phyloP scores from a whole-genome alignment of 306 rosid species.

The Citrullus colocynthis region DNA sequence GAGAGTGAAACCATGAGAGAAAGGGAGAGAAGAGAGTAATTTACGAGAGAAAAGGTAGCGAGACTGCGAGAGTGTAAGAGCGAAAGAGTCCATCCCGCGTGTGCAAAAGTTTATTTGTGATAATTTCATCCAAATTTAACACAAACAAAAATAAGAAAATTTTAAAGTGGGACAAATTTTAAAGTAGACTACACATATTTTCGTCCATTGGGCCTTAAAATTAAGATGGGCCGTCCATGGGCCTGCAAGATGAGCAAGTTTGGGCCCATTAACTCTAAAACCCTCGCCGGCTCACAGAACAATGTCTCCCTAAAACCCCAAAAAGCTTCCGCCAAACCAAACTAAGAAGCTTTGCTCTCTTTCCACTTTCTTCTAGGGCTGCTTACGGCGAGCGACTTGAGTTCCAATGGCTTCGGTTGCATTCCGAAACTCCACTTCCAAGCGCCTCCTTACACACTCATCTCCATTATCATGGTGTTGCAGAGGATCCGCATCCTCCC shows the following conservation, averaged over 20 bases:
- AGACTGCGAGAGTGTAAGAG: too few species aligned
- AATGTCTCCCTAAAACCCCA: slow-evolving; percentile 14
- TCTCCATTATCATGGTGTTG: slow-evolving; percentile 43
- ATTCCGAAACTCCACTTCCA: slow-evolving; percentile 44
- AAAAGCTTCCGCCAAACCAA: slow-evolving; percentile 7
- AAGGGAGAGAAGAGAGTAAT: too few species aligned
- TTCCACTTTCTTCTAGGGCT: slow-evolving; percentile 1
- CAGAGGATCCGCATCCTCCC: slow-evolving; percentile 26
- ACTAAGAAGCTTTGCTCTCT: slow-evolving; percentile 3
- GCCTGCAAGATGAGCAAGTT: neutral
- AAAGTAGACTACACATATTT: neutral
- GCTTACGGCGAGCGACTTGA: neutral
- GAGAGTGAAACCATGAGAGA: too few species aligned
- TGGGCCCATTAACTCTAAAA: slow-evolving; percentile 16
- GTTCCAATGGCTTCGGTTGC: slow-evolving; percentile 51
- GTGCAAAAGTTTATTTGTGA: too few species aligned
- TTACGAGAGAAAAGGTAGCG: too few species aligned
- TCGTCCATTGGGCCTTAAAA: neutral
- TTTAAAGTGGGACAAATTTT: too few species aligned
- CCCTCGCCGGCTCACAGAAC: slow-evolving; percentile 18
- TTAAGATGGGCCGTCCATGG: neutral
- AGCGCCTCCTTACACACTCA: slow-evolving; percentile 40
- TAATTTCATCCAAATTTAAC: too few species aligned
- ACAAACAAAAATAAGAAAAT: too few species aligned
- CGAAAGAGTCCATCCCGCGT: too few species aligned